These are phyloP conservation scores for Zygnema circumcarinatum DNA, from an alignment of 139 green algal species.

Conservation along the genomic window DNA sequence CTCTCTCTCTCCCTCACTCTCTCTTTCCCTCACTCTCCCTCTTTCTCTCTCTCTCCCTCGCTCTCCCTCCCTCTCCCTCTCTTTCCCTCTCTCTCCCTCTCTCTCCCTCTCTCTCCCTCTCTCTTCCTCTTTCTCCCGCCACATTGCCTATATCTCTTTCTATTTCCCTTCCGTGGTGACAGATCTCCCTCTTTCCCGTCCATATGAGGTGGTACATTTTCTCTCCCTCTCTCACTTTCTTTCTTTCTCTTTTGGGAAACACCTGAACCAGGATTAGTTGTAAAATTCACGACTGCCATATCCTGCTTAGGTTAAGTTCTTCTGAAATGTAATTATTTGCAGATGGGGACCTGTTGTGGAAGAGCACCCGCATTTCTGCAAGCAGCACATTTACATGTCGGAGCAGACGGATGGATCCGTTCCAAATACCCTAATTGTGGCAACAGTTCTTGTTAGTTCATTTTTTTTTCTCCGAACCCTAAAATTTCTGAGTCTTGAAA, in stretches of 20 bases:
- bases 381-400: conserved; percentile 81
- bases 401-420: conserved; percentile 68
- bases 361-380: conserved; percentile 66
- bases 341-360: conserved; percentile 78
- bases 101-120: neutral
- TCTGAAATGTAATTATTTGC: no score
- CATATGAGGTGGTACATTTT: no score
- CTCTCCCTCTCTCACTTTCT: neutral
- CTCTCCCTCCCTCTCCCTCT: neutral
- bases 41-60: neutral
- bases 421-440: conserved; percentile 62
- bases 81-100: neutral
- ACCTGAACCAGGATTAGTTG: no score
- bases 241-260: neutral
- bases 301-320: no score
- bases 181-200: neutral
- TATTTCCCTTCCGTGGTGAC: neutral
- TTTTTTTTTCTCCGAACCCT: no score
- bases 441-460: conserved; percentile 16
- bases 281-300: no score
- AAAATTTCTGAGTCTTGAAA: no score
- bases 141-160: neutral
- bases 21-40: neutral
- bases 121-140: neutral
- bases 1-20: neutral